Percentiles rank a stretch among this genome's conserved stretches.
phyloP scores from a whole-genome alignment of 352 stramenopile species.

The Elongisporangium undulatum region DNA sequence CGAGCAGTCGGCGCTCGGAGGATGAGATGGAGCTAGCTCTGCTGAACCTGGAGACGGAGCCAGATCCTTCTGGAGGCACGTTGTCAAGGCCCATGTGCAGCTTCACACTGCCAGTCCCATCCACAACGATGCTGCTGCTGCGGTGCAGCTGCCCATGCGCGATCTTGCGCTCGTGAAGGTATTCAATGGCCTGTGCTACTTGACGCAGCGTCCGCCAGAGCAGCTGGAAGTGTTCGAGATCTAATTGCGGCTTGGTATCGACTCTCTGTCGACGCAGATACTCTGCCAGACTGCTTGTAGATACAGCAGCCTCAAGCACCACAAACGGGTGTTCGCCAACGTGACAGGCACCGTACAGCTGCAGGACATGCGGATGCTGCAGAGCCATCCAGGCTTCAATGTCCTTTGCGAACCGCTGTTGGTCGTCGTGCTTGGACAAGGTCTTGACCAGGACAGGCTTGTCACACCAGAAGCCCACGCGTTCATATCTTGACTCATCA shows the following conservation, averaged over 20 bases:
- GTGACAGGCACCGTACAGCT: neutral
- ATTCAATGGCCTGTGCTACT: constrained; percentile 22
- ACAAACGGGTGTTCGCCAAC: neutral
- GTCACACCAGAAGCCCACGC: neutral
- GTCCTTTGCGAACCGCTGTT: neutral
- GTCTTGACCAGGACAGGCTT: neutral
- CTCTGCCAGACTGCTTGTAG: neutral
- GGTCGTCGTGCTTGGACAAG: neutral
- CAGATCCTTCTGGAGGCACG: constrained; percentile 7
- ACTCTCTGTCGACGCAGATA: neutral
- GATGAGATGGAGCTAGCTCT: neutral
- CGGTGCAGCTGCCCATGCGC: constrained; percentile 30
- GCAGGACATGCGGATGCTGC: neutral
- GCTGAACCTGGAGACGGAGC: constrained; percentile 6
- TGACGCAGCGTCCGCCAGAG: constrained; percentile 17
- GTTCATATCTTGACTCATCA: neutral
- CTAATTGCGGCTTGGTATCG: neutral
- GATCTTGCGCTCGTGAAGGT: constrained; percentile 22
- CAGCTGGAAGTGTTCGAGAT: neutral
- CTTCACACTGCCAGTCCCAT: constrained; percentile 15
- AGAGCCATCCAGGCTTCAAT: neutral
- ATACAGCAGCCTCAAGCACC: neutral
- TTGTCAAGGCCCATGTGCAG: constrained; percentile 10
- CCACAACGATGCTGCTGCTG: constrained; percentile 22
- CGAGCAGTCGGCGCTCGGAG: constrained; percentile 2